Evolutionary conservation across 352 stramenopile species (phyloP).

Genomic region (Phytophthora multivora): DNA sequence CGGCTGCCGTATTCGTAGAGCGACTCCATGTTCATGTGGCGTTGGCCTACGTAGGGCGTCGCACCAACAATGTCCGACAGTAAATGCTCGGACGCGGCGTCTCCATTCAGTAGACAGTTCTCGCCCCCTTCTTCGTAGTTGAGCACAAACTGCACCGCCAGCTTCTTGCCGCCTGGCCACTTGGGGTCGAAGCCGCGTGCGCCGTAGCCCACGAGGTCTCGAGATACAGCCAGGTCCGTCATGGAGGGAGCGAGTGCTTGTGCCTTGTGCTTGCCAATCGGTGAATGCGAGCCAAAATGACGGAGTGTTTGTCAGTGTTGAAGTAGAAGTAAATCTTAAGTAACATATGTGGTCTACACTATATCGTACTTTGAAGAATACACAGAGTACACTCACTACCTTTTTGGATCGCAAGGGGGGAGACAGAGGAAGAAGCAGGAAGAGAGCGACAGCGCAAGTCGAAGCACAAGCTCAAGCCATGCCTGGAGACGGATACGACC

Average conservation of each 20-base stretch:
- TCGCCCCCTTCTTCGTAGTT: constrained; percentile 98
- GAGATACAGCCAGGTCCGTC: constrained; percentile 20
- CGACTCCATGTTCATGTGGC: constrained; percentile 95
- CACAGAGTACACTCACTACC: background rate
- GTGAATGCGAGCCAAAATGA: background rate
- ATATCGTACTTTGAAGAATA: constrained; percentile 13
- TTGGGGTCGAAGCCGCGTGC: constrained; percentile 66
- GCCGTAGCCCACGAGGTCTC: constrained; percentile 92
- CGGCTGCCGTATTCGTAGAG: constrained; percentile 96
- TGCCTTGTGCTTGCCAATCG: constrained; percentile 6
- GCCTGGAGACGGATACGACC: constrained; percentile 90
- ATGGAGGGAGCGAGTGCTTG: background rate
- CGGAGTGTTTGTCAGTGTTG: background rate
- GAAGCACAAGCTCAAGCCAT: constrained; percentile 42
- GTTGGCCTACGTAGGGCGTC: constrained; percentile 64
- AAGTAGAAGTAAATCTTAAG: constrained; percentile 6
- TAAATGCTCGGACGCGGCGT: constrained; percentile 90
- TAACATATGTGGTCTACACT: background rate
- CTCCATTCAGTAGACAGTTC: constrained; percentile 92
- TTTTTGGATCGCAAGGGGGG: constrained; percentile 29
- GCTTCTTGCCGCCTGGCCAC: constrained; percentile 84
- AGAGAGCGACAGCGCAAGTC: background rate
- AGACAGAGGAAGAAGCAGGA: constrained; percentile 21
- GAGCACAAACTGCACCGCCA: constrained; percentile 95
- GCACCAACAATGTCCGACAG: constrained; percentile 93